Percentiles rank a stretch among this genome's conserved stretches.
Evolutionary conservation across 106 monocot species (phyloP).

Genomic region (Chionographis japonica): DNA sequence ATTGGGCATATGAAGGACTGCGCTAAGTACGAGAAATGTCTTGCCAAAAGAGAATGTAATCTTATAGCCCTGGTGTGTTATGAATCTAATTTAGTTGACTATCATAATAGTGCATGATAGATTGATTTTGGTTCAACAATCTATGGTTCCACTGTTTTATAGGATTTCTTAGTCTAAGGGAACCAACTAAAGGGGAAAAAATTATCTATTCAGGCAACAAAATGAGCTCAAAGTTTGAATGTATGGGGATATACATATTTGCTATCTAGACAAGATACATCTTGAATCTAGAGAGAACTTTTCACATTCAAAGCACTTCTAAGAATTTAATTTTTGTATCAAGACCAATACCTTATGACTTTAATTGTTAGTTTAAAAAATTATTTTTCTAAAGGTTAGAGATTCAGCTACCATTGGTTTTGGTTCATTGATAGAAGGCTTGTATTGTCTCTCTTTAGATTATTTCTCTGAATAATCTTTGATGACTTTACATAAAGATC

Average conservation of each 20-base stretch:
- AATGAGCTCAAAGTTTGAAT: constrained; percentile 14
- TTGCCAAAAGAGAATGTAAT: constrained; percentile 12
- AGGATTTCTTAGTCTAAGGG: constrained; percentile 11
- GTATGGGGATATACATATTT: constrained; percentile 1
- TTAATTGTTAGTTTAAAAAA: not conserved
- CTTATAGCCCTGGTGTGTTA: constrained; percentile 6
- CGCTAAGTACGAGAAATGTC: constrained; percentile 9
- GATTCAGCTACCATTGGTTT: not conserved
- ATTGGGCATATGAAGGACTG: constrained; percentile 10
- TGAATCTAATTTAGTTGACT: constrained; percentile 17
- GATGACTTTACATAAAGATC: not conserved
- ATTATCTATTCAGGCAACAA: constrained; percentile 14
- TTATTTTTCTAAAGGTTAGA: not conserved
- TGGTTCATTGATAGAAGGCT: not conserved
- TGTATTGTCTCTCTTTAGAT: not conserved
- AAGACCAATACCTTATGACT: not conserved
- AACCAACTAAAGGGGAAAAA: constrained; percentile 4
- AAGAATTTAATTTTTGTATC: constrained; percentile 20
- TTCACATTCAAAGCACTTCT: constrained; percentile 9
- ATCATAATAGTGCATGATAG: constrained; percentile 10
- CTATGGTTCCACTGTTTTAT: constrained; percentile 14
- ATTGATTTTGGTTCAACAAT: constrained; percentile 23
- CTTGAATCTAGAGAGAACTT: constrained; percentile 1
- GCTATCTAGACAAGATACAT: not conserved
- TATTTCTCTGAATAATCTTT: not conserved